Base-by-base conservation (phyloP, 2,329 filamentous ascomycete genomes). In the Aspergillus aculeatinus region DNA sequence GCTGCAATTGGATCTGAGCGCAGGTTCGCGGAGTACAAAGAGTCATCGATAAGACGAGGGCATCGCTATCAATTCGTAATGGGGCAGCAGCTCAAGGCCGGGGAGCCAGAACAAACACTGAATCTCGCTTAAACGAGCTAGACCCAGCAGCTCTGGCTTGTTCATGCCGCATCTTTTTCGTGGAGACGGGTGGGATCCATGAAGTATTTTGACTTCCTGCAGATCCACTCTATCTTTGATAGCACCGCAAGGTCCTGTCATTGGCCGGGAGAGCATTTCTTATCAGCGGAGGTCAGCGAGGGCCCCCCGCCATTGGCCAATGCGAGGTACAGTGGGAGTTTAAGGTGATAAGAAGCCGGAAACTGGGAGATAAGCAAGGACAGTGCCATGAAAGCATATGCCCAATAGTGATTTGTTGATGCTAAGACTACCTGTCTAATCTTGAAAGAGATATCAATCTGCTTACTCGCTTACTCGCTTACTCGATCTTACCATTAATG, bases 401-500 rank as follows among this genome's bases (percentile, higher is more conserved):
- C 27, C 27, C 2, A 1, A 29, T 7, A 7, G 48, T 27, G 14
- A 16, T 16, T 42, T 44, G 39, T n/a, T n/a, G 16, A 50, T 14
- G 53, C 53, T 44, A 55, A 55, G 53, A 55, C 44, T 31, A 16
- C 16, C 11, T 48, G 16, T 48, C 19, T 55, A 47, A 55, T 55
- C 47, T 19, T 47, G 42, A 12, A 33, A 9, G 3, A 9, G 27
- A 19, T 53, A 25, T 56, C 49, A 50, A 42, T 29, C 48, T 31
- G 27, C 44, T 54, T 61, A 59, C 60, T 61, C 56, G 48, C 7
- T 2, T 29, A 7, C 27, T 51, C 48, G n/a, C 44, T 57, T 61
- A 61, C 60, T 61, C 52, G 48, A 59, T 51, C 16, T 39, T 21
- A 27, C 57, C 54, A 58, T 51, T 60, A 60, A 62, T 62, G 9